A percentile compares a stretch with the other conserved stretches of the same genome.
These are phyloP conservation scores for Ricinus communis DNA, from an alignment of 345 rosid genomes.

Conservation along the genomic window DNA sequence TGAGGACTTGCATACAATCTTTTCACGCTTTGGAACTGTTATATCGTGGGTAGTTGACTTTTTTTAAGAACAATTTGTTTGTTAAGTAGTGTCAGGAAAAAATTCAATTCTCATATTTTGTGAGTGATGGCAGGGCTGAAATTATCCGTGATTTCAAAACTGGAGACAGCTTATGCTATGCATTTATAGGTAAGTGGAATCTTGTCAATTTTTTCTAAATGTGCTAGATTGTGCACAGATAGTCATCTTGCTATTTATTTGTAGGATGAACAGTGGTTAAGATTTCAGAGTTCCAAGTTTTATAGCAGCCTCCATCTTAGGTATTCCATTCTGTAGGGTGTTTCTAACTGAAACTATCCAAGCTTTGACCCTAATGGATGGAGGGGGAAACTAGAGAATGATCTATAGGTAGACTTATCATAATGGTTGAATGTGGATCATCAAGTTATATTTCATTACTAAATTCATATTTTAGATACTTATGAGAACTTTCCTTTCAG, in stretches of 20 bases:
- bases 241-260: slow-evolving; percentile 1
- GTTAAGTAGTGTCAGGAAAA: not conserved
- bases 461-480: no score
- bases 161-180: slow-evolving; percentile 96
- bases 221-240: not conserved
- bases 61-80: slow-evolving; percentile 4
- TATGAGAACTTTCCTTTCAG: not conserved
- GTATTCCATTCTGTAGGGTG: not conserved
- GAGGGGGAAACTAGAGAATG: not conserved
- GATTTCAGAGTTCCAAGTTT: slow-evolving; percentile 5
- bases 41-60: slow-evolving; percentile 53
- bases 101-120: slow-evolving; percentile 15
- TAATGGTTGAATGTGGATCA: not conserved
- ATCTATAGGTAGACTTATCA: not conserved
- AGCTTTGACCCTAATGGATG: no score
- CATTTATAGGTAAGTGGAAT: slow-evolving; percentile 72
- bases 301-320: no score
- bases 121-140: slow-evolving; percentile 67
- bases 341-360: not conserved
- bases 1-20: slow-evolving; percentile 89
- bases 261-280: not conserved
- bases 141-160: slow-evolving; percentile 89
- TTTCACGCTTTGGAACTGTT: slow-evolving; percentile 93
- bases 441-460: not conserved
- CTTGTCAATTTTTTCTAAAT: not conserved